These are phyloP conservation scores for Xylaria multiplex DNA, from an alignment of 2,329 filamentous ascomycete genomes.

Conservation along the genomic window DNA sequence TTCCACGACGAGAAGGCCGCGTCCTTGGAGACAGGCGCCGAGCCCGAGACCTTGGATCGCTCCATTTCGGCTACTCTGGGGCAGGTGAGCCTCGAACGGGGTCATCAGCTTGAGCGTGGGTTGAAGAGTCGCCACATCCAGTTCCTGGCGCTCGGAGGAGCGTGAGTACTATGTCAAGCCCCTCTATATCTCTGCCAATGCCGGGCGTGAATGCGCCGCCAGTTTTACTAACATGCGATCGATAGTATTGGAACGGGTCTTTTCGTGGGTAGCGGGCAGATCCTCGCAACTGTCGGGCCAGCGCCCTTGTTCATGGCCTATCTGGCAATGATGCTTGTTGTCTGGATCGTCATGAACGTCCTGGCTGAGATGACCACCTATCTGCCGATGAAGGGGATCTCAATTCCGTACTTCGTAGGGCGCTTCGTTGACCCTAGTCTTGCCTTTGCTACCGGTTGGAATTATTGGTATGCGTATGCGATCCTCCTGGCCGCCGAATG, in stretches of 20 bases:
- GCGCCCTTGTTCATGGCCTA: slow-evolving; percentile 78
- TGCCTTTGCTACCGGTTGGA: slow-evolving; percentile 68
- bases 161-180: slow-evolving; percentile 46
- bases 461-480: slow-evolving; percentile 71
- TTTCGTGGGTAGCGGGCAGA: slow-evolving; percentile 69
- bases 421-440: slow-evolving; percentile 66
- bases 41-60: slow-evolving; percentile 41
- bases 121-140: slow-evolving; percentile 70
- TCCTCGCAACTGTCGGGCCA: slow-evolving; percentile 66
- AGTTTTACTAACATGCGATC: slow-evolving; percentile 25
- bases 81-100: slow-evolving; percentile 49
- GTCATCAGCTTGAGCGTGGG: slow-evolving; percentile 62
- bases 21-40: slow-evolving; percentile 37
- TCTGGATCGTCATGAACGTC: slow-evolving; percentile 65
- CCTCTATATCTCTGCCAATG: not conserved
- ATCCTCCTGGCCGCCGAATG: slow-evolving; percentile 68
- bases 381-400: slow-evolving; percentile 65
- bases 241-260: slow-evolving; percentile 69
- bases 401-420: slow-evolving; percentile 65
- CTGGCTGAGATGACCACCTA: slow-evolving; percentile 66
- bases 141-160: slow-evolving; percentile 65
- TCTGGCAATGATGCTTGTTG: slow-evolving; percentile 63
- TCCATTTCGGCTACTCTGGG: slow-evolving; percentile 40
- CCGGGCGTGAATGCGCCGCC: not conserved
- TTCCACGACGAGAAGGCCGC: slow-evolving; percentile 33